Base-by-base conservation (phyloP, 257 asterid genomes). In the Solanum appendiculatum region DNA sequence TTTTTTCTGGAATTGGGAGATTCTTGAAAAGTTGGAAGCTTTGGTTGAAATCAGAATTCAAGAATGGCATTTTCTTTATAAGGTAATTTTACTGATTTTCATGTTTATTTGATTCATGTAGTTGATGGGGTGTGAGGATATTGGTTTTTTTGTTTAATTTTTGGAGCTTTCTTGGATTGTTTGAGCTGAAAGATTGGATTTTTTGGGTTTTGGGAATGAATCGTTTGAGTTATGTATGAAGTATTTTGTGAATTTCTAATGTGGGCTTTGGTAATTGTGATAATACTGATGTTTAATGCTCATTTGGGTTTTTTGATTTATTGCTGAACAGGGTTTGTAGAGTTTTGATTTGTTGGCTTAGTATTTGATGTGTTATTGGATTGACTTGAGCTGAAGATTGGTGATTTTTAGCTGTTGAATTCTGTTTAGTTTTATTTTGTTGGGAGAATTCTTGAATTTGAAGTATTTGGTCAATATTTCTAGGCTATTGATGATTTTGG, bases 11-110 rank as follows among this genome's bases (percentile, higher is more conserved):
- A 81, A 18, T 78, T 78, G 84, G 5, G n/a, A 77, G 2, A 88
- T 85, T 77, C 86, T 91, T 91, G 90, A 73, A 77, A 56, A 86
- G 89, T 74, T 89, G 89, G 75, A 89, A 88, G 92, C 92, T 90
- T 86, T 51, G 90, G 86, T 34, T 87, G 91, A 66, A 81, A 86
- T 88, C 88, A 31, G 87, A 85, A 77, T 77, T 77, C 25, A 77
- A 29, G 84, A 80, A 21, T 16, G 85, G 68, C 85, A 88, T 92
- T 89, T 86, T 89, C 83, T 39, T 69, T 88, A 16, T 88, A 91
- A 91, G 95, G 95, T 94, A 88, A 44, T 85, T 15, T 72, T 80
- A 31, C 85, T 86, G 90, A 68, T 86, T 88, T 81, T 84, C 39
- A 46, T 80, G 85, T 27, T 81, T 81, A 31, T 81, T 81, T 66